These are phyloP conservation scores for Astragalus glycyphyllos DNA, from an alignment of 306 rosid genomes.

Conservation along the genomic window DNA sequence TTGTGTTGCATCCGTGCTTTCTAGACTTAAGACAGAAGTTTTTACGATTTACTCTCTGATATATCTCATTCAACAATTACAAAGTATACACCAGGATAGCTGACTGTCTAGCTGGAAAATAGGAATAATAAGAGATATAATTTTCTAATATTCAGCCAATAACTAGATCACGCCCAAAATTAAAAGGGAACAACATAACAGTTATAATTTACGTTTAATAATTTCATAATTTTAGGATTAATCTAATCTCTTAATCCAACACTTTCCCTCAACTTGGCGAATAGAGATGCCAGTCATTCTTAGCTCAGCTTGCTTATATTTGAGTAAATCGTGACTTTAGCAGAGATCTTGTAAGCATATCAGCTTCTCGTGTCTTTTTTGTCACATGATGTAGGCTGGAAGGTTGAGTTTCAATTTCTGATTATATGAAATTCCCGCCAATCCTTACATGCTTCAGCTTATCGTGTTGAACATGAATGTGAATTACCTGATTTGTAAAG, in stretches of 20 bases:
- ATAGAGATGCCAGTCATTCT: neutral
- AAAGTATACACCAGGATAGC: too few species aligned
- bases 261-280: neutral
- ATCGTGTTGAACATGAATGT: neutral
- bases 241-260: neutral
- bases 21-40: too few species aligned
- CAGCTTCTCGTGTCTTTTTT: neutral
- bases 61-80: too few species aligned
- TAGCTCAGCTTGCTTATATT: constrained; percentile 2
- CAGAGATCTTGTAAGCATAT: neutral
- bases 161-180: too few species aligned
- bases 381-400: neutral
- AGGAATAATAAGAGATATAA: too few species aligned
- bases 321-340: constrained; percentile 9
- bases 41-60: too few species aligned
- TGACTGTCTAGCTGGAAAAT: too few species aligned
- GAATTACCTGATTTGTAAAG: neutral
- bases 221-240: neutral
- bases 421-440: neutral
- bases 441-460: neutral
- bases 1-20: too few species aligned
- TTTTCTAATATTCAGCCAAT: too few species aligned
- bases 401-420: neutral
- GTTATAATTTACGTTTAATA: too few species aligned
- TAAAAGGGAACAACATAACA: too few species aligned